Evolutionary conservation across 345 rosid genomes (phyloP), one percentile per base, ranked within the genome.

Genomic region (Acer negundo): DNA sequence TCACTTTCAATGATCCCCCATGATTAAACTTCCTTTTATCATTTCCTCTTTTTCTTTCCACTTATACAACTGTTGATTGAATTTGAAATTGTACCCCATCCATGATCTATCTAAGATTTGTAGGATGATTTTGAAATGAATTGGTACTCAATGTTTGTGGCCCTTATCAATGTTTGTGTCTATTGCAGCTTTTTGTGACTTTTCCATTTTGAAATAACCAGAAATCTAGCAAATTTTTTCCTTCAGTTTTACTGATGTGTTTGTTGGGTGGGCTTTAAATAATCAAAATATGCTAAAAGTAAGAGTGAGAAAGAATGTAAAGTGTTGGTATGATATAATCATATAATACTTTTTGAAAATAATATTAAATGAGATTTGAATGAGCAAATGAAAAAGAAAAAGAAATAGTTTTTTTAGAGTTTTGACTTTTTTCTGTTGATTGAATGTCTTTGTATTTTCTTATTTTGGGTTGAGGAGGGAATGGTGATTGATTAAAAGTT

Each of bases 1-100:
- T 65, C 80, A 77, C 83, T 79, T 80, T 84, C 82, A 81, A 84
- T 74, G 76, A 64, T 62, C 23, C 46, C 10, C 61, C 78, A 84
- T 82, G 72, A 87, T 80, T 73, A 77, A 64, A 59, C 23, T 72
- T 66, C 56, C 26, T 74, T 75, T 78, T 62, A 62, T 74, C 72
- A 40, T 82, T 22, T 70, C 62, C 62, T 44, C 65, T 61, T 81
- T 46, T 24, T 10, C 63, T 40, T 47, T 69, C 70, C 87, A 82
- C 79, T 76, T 70, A 24, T 47, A 70, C 68, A 66, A 73, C 24
- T 53, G 67, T 76, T 67, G 82, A 73, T 79, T 46, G 79, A 63
- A 64, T 81, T 79, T 81, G 83, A 75, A 75, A 69, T 75, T 28
- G 69, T 53, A 78, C 24, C 62, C 74, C 74, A 71, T 72, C 49